These are phyloP conservation scores for Hysterium pulicare DNA, from an alignment of 2,329 filamentous ascomycete genomes.

Conservation along the genomic window DNA sequence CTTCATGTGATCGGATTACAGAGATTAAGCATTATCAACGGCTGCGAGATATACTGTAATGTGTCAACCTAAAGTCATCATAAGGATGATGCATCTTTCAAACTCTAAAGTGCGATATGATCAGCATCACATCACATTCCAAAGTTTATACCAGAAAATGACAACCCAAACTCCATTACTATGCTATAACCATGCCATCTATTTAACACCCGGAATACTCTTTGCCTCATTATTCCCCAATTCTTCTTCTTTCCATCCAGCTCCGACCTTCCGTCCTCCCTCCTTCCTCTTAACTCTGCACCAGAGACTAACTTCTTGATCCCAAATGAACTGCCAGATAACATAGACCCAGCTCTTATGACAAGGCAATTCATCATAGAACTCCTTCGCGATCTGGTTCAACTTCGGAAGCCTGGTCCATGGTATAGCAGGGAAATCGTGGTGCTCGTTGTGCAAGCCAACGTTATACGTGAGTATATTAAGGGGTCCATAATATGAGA, in stretches of 20 bases:
- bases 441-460: conserved; percentile 96
- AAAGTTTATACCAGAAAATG: too few species aligned
- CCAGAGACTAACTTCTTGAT: conserved; percentile 83
- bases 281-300: conserved; percentile 90
- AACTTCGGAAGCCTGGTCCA: conserved; percentile 84
- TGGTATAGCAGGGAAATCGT: conserved; percentile 95
- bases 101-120: too few species aligned
- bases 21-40: too few species aligned
- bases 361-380: conserved; percentile 81
- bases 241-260: conserved; percentile 46
- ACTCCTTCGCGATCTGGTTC: conserved; percentile 79
- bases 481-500: conserved; percentile 90
- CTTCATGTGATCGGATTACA: too few species aligned
- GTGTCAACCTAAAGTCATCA: too few species aligned
- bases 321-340: conserved; percentile 92
- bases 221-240: conserved; percentile 46
- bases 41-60: too few species aligned
- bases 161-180: not conserved
- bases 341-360: conserved; percentile 91
- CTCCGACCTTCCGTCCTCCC: conserved; percentile 62
- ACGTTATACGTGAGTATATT: conserved; percentile 97
- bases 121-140: too few species aligned
- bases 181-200: conserved; percentile 1
- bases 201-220: conserved; percentile 39
- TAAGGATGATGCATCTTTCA: too few species aligned